Evolutionary conservation across 2,329 filamentous ascomycete species (phyloP).

Genomic region (Hypomyces perniciosus): DNA sequence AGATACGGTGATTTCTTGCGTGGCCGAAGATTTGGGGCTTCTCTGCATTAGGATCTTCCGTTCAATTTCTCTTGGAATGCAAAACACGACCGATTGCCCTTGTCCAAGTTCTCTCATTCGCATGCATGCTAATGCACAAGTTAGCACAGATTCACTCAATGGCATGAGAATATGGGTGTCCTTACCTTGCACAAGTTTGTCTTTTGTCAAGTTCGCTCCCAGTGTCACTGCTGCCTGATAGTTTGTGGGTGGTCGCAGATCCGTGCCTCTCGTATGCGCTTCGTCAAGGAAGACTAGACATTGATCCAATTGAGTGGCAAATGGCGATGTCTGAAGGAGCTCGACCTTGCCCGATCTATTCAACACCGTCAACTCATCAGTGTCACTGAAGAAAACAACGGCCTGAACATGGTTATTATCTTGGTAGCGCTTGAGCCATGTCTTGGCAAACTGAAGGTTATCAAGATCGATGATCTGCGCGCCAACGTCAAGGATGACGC

Average conservation of each 20-base stretch:
- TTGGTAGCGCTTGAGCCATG: slow-evolving; percentile 40
- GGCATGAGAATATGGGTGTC: no score
- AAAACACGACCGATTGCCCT: slow-evolving; percentile 59
- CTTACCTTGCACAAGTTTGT: slow-evolving; percentile 60
- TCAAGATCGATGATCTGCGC: slow-evolving; percentile 60
- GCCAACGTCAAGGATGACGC: slow-evolving; percentile 64
- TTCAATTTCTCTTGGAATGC: slow-evolving; percentile 52
- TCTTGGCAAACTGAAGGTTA: slow-evolving; percentile 46
- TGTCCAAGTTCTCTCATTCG: slow-evolving; percentile 59
- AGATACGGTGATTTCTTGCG: slow-evolving; percentile 34
- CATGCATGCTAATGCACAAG: slow-evolving; percentile 50
- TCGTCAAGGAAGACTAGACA: slow-evolving; percentile 67
- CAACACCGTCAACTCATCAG: slow-evolving; percentile 49
- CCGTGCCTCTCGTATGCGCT: slow-evolving; percentile 62
- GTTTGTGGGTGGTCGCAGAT: slow-evolving; percentile 51
- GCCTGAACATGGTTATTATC: slow-evolving; percentile 12
- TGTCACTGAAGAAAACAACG: slow-evolving; percentile 50
- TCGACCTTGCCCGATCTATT: slow-evolving; percentile 41
- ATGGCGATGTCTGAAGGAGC: slow-evolving; percentile 52
- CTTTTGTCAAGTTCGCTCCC: slow-evolving; percentile 59
- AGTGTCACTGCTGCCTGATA: slow-evolving; percentile 62
- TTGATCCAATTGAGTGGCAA: slow-evolving; percentile 43
- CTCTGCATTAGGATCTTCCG: slow-evolving; percentile 37
- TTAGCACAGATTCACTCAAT: slow-evolving; percentile 5
- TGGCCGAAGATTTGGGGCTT: background rate